Base-by-base conservation (phyloP, 768 basidiomycete genomes). In the Harrya chromipes region DNA sequence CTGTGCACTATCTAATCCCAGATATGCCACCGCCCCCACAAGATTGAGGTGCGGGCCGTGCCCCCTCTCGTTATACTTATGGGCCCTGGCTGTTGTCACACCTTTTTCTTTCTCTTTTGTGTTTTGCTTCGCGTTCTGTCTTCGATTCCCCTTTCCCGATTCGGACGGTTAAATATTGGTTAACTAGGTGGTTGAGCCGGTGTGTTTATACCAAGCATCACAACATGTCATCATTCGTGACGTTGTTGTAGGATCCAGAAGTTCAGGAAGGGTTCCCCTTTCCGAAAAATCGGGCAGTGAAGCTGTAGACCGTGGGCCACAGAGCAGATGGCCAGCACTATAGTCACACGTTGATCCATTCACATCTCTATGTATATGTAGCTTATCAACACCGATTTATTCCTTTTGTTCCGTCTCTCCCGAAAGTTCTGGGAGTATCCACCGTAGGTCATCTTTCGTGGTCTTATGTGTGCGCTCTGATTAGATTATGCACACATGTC, bases 1-100 rank as follows among this genome's bases (percentile, higher is more conserved):
- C 72, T 21, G 54, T 83, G 51, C 81, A 83, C 62, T 82, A 79
- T 69, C 60, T 83, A 50, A 82, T 83, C 36, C 81, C 81, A 9
- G 81, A 83, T 57, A 72, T 82, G 73, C 81, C 81, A 16, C 64
- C 60, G 17, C 64, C 64, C 11, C 60, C 54, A 56, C 58, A 43
- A 47, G 65, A 71, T 27, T 65, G 51, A 65, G 35, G 50, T 40
- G 13, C 21, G 39, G 44, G 46, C 42, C 33, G 47, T 23, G 42
- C 47, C 27, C 36, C 36, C 20, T 51, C 40, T 34, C 34, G 13
- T 24, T 24, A 19, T 31, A 46, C 26, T 34, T 33, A 33, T 33
- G 33, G 9, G 7, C 40, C 40, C 13, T 40, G 35, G 21, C 14
- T 20, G 6, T 36, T 19, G n/a, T 41, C 33, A 14, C 11, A 38